Evolutionary conservation across 2,329 filamentous ascomycete species (phyloP).

Genomic region (Hymenoscyphus scutula): DNA sequence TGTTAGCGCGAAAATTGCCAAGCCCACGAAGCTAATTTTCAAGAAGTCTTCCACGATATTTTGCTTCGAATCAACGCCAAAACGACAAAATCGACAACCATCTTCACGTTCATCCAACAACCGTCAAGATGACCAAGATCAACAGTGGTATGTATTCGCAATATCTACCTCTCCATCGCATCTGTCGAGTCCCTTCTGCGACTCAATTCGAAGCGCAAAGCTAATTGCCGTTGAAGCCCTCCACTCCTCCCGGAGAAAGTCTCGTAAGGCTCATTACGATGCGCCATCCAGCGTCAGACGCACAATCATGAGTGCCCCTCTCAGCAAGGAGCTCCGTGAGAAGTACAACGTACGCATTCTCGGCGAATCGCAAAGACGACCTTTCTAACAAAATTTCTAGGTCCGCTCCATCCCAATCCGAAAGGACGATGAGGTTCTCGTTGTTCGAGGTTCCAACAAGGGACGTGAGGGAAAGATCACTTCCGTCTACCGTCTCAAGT

Average conservation of each 20-base stretch:
- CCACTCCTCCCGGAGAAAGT: constrained; percentile 92
- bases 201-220: constrained; percentile 13
- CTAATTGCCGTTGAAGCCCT: constrained; percentile 47
- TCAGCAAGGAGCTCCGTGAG: constrained; percentile 95
- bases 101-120: constrained; percentile 30
- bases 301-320: constrained; percentile 93
- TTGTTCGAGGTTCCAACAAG: constrained; percentile 93
- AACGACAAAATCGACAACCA: constrained; percentile 24
- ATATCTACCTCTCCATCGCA: background rate
- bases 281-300: constrained; percentile 93
- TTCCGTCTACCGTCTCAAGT: constrained; percentile 97
- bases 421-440: constrained; percentile 93
- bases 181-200: background rate
- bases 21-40: constrained; percentile 4
- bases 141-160: constrained; percentile 50
- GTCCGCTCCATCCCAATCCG: constrained; percentile 95
- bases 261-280: constrained; percentile 96
- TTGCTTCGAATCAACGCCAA: constrained; percentile 22
- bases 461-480: constrained; percentile 98
- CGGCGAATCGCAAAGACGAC: background rate
- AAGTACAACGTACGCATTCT: constrained; percentile 88
- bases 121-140: constrained; percentile 68
- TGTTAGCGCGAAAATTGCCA: constrained; percentile 5
- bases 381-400: constrained; percentile 45
- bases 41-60: constrained; percentile 50